Percentiles rank a stretch among this genome's conserved stretches.
Conservation (phyloP, 257 asterid species). For the Cinchona pubescens region DNA sequence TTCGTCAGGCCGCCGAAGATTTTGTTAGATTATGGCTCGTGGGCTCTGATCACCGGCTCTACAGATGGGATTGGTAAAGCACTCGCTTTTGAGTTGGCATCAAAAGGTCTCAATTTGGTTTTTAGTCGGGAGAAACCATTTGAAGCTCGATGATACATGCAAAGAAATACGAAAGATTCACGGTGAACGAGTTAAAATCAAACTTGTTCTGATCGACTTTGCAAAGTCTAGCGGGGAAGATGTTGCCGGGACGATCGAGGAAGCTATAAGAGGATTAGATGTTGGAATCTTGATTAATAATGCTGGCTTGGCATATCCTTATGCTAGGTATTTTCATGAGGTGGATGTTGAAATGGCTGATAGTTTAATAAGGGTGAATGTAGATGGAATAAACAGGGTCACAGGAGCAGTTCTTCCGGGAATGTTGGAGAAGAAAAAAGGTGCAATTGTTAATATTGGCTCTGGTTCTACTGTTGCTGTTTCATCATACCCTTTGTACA, state of each 20-base stretch:
- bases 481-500: conserved; percentile 89
- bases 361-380: conserved; percentile 77
- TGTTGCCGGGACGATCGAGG: conserved; percentile 67
- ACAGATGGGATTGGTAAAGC: conserved; percentile 97
- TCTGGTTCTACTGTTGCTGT: conserved; percentile 87
- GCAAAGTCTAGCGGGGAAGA: conserved; percentile 61
- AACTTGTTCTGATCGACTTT: conserved; percentile 78
- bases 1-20: conserved; percentile 73
- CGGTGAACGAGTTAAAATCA: conserved; percentile 59
- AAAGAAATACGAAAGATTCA: not conserved
- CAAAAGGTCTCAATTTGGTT: conserved; percentile 60
- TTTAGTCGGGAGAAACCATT: conserved; percentile 81
- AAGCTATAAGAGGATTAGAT: conserved; percentile 64
- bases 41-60: conserved; percentile 94
- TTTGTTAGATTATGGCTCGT: conserved; percentile 89
- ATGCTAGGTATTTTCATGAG: conserved; percentile 86
- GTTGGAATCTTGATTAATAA: conserved; percentile 81
- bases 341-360: conserved; percentile 88
- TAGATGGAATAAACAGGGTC: conserved; percentile 83
- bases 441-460: conserved; percentile 93
- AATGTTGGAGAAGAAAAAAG: conserved; percentile 79
- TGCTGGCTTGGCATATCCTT: conserved; percentile 85
- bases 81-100: conserved; percentile 79
- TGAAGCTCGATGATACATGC: conserved; percentile 49
- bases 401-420: conserved; percentile 84